phyloP scores from a whole-genome alignment of 768 basidiomycete genomes.

The Daedaleopsis nitida region DNA sequence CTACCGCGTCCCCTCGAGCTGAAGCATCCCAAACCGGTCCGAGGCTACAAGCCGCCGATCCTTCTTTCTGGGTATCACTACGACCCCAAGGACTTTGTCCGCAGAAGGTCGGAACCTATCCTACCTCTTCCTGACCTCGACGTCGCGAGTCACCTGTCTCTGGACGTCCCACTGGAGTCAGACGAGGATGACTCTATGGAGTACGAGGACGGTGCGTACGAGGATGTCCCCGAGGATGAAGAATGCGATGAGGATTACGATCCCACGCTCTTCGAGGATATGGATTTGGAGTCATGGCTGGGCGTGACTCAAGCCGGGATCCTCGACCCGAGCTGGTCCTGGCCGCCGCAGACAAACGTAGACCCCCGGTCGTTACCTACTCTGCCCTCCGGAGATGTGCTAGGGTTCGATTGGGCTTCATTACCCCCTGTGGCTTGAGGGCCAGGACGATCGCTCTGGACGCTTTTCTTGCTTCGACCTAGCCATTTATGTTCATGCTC shows the following conservation, averaged over 20 bases:
- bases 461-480: neutral
- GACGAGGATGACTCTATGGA: slow-evolving; percentile 13
- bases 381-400: neutral
- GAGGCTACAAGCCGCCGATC: slow-evolving; percentile 21
- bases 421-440: neutral
- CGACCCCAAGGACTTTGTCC: slow-evolving; percentile 20
- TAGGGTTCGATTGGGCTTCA: slow-evolving; percentile 10
- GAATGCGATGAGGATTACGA: slow-evolving; percentile 16
- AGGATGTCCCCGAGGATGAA: neutral
- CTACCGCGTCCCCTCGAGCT: slow-evolving; percentile 18
- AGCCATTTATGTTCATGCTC: neutral
- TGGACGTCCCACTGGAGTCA: slow-evolving; percentile 12
- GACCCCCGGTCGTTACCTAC: neutral
- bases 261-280: slow-evolving; percentile 1
- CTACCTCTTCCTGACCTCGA: slow-evolving; percentile 15
- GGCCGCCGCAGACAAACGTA: slow-evolving; percentile 2
- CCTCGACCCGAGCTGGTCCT: slow-evolving; percentile 17
- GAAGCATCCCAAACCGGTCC: slow-evolving; percentile 18
- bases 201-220: slow-evolving; percentile 10
- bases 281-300: slow-evolving; percentile 3
- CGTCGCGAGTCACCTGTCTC: slow-evolving; percentile 14
- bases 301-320: slow-evolving; percentile 13
- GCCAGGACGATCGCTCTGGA: neutral
- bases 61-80: slow-evolving; percentile 9
- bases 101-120: slow-evolving; percentile 19